Base-by-base conservation (phyloP, 306 rosid species). In the Datisca glomerata region DNA sequence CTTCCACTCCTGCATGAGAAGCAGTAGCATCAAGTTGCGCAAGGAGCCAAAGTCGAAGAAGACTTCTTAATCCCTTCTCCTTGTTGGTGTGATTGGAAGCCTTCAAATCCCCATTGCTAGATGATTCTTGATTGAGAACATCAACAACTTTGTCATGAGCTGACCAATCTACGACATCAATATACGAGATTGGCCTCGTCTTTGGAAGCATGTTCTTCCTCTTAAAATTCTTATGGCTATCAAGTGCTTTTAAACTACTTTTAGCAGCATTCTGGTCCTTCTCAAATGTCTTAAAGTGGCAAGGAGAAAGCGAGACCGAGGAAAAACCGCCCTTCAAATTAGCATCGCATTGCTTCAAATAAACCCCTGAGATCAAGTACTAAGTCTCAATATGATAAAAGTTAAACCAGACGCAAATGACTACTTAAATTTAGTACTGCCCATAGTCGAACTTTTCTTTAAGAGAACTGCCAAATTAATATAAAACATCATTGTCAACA, bases 21-120 rank as follows among this genome's bases (percentile, higher is more conserved):
- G 74, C 61, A 51, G 79, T 70, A 27, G 79, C 87, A 56, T 70
- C 61, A 41, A 79, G 69, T 39, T 87, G 93, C 21, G 93, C 76
- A 46, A 63, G 63, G 50, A 71, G 70, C 97, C 94, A 87, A 33
- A 70, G 54, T 16, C 41, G 66, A 24, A 79, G 54, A 69, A 87
- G 93, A 69, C 21, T 56, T 60, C 63, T 66, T 44, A 83, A 59
- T 33, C 89, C 83, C 33, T 56, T 76, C 37, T 39, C 61, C 51
- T 61, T 42, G 19, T 56, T 74, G 42, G 68, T 61, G 42, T 67
- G 65, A 58, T 60, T 41, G 47, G 51, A 59, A 60, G 52, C 56
- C 56, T 60, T 75, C 40, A 43, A 68, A 49, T 69, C 87, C 64
- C 50, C 63, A 39, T 71, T 51, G 59, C 25, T 11, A 64, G 33